These are phyloP conservation scores for Parmelia sp. DNA, from an alignment of 495 filamentous ascomycete genomes.

Conservation along the genomic window DNA sequence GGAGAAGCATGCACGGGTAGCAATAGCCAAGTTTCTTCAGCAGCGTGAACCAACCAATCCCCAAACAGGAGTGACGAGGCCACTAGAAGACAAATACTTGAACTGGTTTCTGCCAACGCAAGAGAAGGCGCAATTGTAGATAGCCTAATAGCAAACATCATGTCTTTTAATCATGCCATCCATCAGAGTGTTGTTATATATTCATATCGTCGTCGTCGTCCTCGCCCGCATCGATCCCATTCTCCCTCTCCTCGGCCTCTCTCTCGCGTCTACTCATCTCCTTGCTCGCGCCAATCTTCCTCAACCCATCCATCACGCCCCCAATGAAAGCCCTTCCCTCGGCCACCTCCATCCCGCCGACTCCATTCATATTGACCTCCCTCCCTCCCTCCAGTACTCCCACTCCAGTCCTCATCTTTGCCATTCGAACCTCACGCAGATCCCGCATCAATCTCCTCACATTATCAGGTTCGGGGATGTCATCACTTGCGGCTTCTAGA, in stretches of 20 bases:
- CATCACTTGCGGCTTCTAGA: slow-evolving; percentile 76
- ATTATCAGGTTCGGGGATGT: slow-evolving; percentile 68
- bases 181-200: neutral
- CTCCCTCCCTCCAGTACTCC: slow-evolving; percentile 55
- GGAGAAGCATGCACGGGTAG: slow-evolving; percentile 27
- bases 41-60: slow-evolving; percentile 17
- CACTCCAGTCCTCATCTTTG: slow-evolving; percentile 76
- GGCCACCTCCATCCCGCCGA: slow-evolving; percentile 85
- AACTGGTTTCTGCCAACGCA: slow-evolving; percentile 30
- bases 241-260: slow-evolving; percentile 44
- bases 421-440: slow-evolving; percentile 77
- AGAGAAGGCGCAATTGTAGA: slow-evolving; percentile 5
- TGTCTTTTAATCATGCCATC: neutral
- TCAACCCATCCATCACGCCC: slow-evolving; percentile 80
- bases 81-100: slow-evolving; percentile 27
- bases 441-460: slow-evolving; percentile 73
- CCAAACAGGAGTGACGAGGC: slow-evolving; percentile 20
- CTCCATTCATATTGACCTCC: slow-evolving; percentile 68
- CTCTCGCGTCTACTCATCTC: slow-evolving; percentile 51
- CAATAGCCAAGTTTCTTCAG: slow-evolving; percentile 23
- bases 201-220: slow-evolving; percentile 39
- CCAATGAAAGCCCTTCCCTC: slow-evolving; percentile 80
- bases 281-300: slow-evolving; percentile 55
- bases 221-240: slow-evolving; percentile 23
- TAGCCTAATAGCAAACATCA: neutral